Percentiles rank a stretch among this genome's conserved stretches.
Evolutionary conservation across 2,329 filamentous ascomycete species (phyloP).

Genomic region (Xylaria sp.): DNA sequence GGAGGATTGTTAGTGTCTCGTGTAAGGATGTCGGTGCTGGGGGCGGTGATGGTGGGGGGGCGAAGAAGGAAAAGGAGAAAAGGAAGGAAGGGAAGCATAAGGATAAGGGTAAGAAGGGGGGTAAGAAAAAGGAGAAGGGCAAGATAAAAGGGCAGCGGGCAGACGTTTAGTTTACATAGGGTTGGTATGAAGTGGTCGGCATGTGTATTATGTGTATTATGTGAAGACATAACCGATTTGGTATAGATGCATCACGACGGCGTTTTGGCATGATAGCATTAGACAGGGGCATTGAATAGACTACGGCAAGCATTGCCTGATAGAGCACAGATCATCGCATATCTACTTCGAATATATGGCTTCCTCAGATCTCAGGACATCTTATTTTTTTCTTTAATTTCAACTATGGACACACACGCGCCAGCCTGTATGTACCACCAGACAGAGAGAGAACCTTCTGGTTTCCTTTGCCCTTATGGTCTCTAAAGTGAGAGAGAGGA

Average conservation of each 20-base stretch:
- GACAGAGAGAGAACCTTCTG: constrained; percentile 8
- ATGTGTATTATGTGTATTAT: too few species aligned
- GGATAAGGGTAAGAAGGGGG: constrained; percentile 6
- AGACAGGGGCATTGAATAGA: not conserved
- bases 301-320: not conserved
- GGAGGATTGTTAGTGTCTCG: constrained; percentile 26
- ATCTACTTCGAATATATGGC: constrained; percentile 1
- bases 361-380: constrained; percentile 5
- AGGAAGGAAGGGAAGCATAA: not conserved
- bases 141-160: not conserved
- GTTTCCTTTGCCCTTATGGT: constrained; percentile 3
- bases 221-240: too few species aligned
- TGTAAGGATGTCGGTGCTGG: constrained; percentile 12
- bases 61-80: constrained; percentile 2
- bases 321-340: not conserved
- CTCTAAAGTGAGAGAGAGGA: constrained; percentile 11
- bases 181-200: not conserved
- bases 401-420: constrained; percentile 14
- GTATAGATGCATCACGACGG: not conserved
- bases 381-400: constrained; percentile 10
- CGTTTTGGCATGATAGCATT: not conserved
- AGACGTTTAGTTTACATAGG: not conserved
- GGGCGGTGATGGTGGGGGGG: constrained; percentile 1
- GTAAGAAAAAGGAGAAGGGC: not conserved
- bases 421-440: constrained; percentile 11